phyloP scores from a whole-genome alignment of 257 asterid species.

The Oldenlandia corymbosa region DNA sequence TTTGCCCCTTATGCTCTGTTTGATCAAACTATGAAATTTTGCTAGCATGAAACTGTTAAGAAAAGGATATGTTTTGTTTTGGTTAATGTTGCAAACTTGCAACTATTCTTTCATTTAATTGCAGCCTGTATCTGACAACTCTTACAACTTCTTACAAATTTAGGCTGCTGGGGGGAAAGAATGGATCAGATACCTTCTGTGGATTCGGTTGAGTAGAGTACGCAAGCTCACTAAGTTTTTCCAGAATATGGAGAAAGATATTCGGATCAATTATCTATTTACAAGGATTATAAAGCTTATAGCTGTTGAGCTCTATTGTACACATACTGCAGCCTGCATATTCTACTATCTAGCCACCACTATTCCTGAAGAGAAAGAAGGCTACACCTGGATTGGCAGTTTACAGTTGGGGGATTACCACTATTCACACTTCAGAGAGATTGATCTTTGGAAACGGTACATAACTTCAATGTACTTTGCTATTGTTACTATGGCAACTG shows the following conservation, averaged over 20 bases:
- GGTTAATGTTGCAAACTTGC: background rate
- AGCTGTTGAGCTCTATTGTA: conserved; percentile 77
- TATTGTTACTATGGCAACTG: conserved; percentile 94
- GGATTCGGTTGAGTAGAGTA: conserved; percentile 72
- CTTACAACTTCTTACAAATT: background rate
- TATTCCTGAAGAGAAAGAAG: conserved; percentile 66
- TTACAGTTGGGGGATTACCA: conserved; percentile 73
- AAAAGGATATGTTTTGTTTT: background rate
- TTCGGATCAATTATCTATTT: conserved; percentile 75
- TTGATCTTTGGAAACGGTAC: conserved; percentile 78
- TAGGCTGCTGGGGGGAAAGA: conserved; percentile 65
- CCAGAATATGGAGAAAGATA: conserved; percentile 76
- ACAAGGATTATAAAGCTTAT: conserved; percentile 78
- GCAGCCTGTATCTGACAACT: conserved; percentile 3
- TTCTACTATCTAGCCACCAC: conserved; percentile 90
- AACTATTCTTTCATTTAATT: background rate
- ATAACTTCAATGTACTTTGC: conserved; percentile 81
- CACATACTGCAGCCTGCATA: conserved; percentile 96
- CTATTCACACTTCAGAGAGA: conserved; percentile 66
- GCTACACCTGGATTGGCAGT: conserved; percentile 96
- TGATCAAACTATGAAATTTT: background rate
- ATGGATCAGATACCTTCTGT: conserved; percentile 73
- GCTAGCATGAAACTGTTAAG: conserved; percentile 1
- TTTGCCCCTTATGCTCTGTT: background rate
- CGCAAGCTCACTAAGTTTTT: conserved; percentile 61